These are phyloP conservation scores for Hypoxylon sp. DNA, from an alignment of 2,329 filamentous ascomycete species.

Conservation along the genomic window DNA sequence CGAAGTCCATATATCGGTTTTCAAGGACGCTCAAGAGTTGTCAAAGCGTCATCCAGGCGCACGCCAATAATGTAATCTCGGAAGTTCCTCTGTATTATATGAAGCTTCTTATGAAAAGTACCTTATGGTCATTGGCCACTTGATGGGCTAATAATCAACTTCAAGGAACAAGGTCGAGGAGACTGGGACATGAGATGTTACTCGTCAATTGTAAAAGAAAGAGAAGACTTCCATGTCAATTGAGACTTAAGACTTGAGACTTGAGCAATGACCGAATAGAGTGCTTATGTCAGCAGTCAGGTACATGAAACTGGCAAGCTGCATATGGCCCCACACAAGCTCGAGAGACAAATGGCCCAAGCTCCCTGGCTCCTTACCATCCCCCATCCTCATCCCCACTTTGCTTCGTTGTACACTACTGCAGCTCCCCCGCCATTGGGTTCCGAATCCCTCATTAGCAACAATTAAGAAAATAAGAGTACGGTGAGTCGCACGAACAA, in stretches of 20 bases:
- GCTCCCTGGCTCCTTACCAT: no score
- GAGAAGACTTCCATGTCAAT: background rate
- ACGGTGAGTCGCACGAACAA: conserved; percentile 17
- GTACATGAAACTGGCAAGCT: background rate
- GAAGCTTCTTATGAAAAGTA: background rate
- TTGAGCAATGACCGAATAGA: background rate
- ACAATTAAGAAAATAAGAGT: conserved; percentile 7
- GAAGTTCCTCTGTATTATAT: background rate
- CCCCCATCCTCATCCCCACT: no score
- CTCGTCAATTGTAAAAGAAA: background rate
- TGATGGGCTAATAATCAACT: background rate
- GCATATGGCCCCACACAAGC: conserved; percentile 17
- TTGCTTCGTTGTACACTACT: background rate
- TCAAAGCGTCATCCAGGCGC: background rate
- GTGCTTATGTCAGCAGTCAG: conserved; percentile 4
- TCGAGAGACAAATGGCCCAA: conserved; percentile 27
- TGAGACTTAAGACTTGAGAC: background rate
- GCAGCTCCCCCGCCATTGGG: conserved; percentile 14
- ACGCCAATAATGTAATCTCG: background rate
- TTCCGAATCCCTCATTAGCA: conserved; percentile 10
- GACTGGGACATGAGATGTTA: background rate
- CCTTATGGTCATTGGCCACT: background rate
- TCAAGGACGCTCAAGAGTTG: background rate
- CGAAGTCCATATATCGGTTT: background rate
- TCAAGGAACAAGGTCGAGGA: background rate